Percentiles rank a stretch among this genome's conserved stretches.
These are phyloP conservation scores for Dothiorella sarmentorum DNA, from an alignment of 2,329 filamentous ascomycete genomes.

Conservation along the genomic window DNA sequence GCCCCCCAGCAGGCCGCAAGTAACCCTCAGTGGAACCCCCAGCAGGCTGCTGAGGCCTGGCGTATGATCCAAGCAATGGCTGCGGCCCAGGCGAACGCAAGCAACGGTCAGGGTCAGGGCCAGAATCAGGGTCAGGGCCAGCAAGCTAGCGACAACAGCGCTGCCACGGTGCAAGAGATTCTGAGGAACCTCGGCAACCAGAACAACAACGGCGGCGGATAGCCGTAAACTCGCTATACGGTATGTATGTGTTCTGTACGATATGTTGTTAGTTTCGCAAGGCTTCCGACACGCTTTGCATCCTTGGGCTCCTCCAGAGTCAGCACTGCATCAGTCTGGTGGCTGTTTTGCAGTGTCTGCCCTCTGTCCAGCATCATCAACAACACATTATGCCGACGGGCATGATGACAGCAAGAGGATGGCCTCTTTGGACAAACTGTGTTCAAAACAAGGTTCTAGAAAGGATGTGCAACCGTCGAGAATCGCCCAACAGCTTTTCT, in stretches of 20 bases:
- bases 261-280: neutral
- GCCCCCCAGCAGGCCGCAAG: neutral
- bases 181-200: slow-evolving; percentile 6
- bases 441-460: neutral
- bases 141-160: neutral
- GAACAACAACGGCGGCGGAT: neutral
- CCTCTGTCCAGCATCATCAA: neutral
- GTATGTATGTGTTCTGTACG: slow-evolving; percentile 12
- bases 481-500: neutral
- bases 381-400: neutral
- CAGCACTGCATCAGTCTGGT: neutral
- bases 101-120: neutral
- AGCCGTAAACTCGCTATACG: neutral
- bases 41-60: slow-evolving; percentile 13
- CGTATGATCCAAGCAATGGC: slow-evolving; percentile 15
- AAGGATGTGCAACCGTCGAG: neutral
- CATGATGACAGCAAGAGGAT: neutral
- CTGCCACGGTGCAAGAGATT: neutral
- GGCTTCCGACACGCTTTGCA: neutral
- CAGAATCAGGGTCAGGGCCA: neutral
- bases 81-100: slow-evolving; percentile 2
- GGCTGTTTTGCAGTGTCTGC: neutral
- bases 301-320: neutral
- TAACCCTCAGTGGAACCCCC: neutral
- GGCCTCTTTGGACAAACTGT: neutral